Evolutionary conservation across 768 basidiomycete genomes (phyloP), one percentile per base, ranked within the genome.

Genomic region (Pulveroboletus sp.): DNA sequence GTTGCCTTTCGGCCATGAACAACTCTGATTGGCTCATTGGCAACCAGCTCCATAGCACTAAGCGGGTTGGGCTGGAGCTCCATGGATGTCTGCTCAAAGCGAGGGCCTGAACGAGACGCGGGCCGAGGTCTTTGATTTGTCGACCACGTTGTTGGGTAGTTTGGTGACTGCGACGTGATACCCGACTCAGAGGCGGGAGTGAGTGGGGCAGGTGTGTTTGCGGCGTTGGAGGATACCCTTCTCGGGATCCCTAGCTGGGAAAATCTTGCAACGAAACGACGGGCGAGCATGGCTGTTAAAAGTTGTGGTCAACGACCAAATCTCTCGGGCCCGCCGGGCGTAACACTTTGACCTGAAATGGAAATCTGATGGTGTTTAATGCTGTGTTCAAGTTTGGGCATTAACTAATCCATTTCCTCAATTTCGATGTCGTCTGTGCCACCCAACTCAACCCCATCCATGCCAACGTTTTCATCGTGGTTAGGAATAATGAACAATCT

Each of bases 11-110:
- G 78, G 17, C 83, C 87, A 38, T 90, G 69, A 10, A 95, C 85
- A 38, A 93, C 63, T 43, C 87, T 77, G 47, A 95, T 79, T 8
- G 95, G 94, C 67, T 97, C 93, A 55, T 90, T 76, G 41, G 78
- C 77, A 58, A 98, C 79, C 60, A 98, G 76, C 53, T 87, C 86
- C 87, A 97, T 94, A 2, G 95, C 97, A 51, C 90, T 90, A 54
- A 86, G 75, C 12, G 95, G 87, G 49, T 82, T 82, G 2, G 97
- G 95, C 68, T 99, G 97, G 48, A 91, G 75, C 35, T 84, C 83
- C 78, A 94, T 82, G 32, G 70, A 72, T 24, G 90, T 92, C 73
- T 98, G 97, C 72, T 97, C 95, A 65, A 97, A 97, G 17, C 94
- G 84, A 13, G 94, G 86, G 45, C 82, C 79, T 11, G 79, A 79